A percentile compares a stretch with the other conserved stretches of the same genome.
phyloP scores from a whole-genome alignment of 2,329 filamentous ascomycete genomes.

The Trichoderma sp. region DNA sequence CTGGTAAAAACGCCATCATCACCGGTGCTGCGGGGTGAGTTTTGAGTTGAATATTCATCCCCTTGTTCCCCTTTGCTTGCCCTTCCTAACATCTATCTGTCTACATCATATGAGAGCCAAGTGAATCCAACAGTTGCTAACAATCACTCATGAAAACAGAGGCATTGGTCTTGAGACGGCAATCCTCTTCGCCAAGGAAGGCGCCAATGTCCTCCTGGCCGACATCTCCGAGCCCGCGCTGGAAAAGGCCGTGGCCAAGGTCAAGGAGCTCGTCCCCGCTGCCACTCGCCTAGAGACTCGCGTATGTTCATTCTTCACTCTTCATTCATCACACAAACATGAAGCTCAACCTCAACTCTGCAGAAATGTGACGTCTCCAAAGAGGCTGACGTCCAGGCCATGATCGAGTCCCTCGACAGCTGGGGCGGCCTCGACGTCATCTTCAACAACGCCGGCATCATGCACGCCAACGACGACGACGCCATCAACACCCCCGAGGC shows the following conservation, averaged over 20 bases:
- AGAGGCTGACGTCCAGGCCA: conserved; percentile 72
- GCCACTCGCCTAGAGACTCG: conserved; percentile 59
- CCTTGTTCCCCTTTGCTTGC: not conserved
- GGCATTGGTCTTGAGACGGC: conserved; percentile 91
- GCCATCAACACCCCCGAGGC: conserved; percentile 81
- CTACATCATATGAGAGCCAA: too few relatives aligned
- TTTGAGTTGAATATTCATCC: not conserved
- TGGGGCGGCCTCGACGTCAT: conserved; percentile 90
- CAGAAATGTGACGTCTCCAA: conserved; percentile 74
- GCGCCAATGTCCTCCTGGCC: conserved; percentile 78
- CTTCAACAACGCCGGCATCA: conserved; percentile 98
- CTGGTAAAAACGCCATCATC: conserved; percentile 66
- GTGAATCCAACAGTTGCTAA: too few relatives aligned
- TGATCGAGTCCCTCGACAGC: conserved; percentile 70
- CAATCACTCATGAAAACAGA: conserved; percentile 42
- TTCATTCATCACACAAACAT: not conserved
- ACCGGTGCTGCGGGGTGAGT: conserved; percentile 82
- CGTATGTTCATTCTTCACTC: conserved; percentile 35
- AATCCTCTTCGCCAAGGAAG: conserved; percentile 87
- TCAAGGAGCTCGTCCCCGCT: conserved; percentile 67
- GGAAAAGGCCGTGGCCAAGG: conserved; percentile 71
- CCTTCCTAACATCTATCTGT: too few relatives aligned
- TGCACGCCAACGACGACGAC: conserved; percentile 80
- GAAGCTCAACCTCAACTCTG: not conserved
- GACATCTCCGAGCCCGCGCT: conserved; percentile 80